phyloP scores from a whole-genome alignment of 306 rosid genomes.

The Alnus rubra region DNA sequence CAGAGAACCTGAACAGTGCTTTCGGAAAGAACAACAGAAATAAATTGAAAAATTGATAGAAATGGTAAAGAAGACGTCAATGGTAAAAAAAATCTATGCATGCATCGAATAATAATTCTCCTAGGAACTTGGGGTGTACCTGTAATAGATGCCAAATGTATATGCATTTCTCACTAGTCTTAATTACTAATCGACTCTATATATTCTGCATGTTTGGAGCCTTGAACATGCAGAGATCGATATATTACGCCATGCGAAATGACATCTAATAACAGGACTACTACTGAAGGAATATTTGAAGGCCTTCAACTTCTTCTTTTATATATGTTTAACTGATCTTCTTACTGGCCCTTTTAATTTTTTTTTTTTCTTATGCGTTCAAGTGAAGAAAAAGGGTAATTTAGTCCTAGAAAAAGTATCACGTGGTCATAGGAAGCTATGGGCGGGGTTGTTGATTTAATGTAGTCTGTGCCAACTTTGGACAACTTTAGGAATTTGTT shows the following conservation, averaged over 20 bases:
- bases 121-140: background rate
- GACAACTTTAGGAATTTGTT: conserved; percentile 37
- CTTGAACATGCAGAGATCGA: conserved; percentile 13
- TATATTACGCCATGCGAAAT: conserved; percentile 35
- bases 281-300: background rate
- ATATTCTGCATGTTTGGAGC: conserved; percentile 7
- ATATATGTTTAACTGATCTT: conserved; percentile 12
- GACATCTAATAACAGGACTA: conserved; percentile 20
- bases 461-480: background rate
- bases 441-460: background rate
- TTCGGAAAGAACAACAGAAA: background rate
- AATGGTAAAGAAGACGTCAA: background rate
- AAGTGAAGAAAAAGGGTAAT: conserved; percentile 10
- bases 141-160: background rate
- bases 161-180: background rate
- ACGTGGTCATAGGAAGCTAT: conserved; percentile 10
- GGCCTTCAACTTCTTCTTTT: conserved; percentile 21
- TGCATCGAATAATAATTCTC: background rate
- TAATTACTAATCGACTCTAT: background rate
- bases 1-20: background rate
- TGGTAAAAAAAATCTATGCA: background rate
- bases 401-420: background rate
- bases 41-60: no score
- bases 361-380: conserved; percentile 1
- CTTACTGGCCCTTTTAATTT: background rate